These are phyloP conservation scores for Physcia stellaris DNA, from an alignment of 495 filamentous ascomycete species.

Conservation along the genomic window DNA sequence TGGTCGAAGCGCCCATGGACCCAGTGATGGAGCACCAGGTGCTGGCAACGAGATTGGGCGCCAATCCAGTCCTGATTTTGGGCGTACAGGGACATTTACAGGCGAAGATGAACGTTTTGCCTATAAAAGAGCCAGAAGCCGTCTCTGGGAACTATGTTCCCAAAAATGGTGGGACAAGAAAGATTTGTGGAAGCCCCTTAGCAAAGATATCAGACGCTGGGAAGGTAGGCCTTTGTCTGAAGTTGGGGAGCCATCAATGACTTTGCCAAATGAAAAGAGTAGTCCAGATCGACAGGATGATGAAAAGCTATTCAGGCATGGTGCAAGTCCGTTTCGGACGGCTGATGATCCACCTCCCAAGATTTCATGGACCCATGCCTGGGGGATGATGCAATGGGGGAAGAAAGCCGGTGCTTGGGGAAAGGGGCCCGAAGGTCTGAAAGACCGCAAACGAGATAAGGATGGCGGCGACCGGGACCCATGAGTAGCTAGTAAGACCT, in stretches of 20 bases:
- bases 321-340: conserved; percentile 31
- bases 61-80: conserved; percentile 26
- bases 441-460: conserved; percentile 17
- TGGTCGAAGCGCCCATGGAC: conserved; percentile 9
- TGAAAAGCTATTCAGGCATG: conserved; percentile 19
- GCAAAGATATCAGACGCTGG: conserved; percentile 42
- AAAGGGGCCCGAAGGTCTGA: conserved; percentile 30
- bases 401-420: conserved; percentile 39
- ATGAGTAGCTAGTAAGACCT: no score
- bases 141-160: conserved; percentile 56
- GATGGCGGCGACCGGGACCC: not conserved
- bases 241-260: not conserved
- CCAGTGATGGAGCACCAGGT: conserved; percentile 12
- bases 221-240: conserved; percentile 21
- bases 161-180: conserved; percentile 44
- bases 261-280: conserved; percentile 20
- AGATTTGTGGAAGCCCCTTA: conserved; percentile 49
- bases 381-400: conserved; percentile 39
- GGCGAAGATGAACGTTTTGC: conserved; percentile 65
- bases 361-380: conserved; percentile 35
- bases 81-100: conserved; percentile 42
- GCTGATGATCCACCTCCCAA: conserved; percentile 29
- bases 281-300: conserved; percentile 21
- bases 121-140: conserved; percentile 49
- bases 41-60: conserved; percentile 15